Base-by-base conservation (phyloP, 176 grass and related monocot species). In the Eragrostis nindensis region DNA sequence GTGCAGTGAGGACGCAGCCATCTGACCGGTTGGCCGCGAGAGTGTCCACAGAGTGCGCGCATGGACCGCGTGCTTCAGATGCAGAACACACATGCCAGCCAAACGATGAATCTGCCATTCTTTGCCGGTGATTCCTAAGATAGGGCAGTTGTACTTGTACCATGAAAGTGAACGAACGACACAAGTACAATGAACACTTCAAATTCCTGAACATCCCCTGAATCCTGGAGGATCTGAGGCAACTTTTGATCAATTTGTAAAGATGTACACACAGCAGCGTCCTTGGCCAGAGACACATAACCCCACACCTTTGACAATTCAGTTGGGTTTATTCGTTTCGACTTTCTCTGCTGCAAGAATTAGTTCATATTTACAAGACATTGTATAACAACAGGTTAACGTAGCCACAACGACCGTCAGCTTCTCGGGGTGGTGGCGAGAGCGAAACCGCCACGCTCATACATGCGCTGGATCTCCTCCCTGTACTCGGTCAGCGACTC, bases 391-490 rank as follows among this genome's bases (percentile, higher is more conserved):
- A 14, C 62, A 71, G 24, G 83, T 82, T 56, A 60, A 89, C 78
- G 36, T 43, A 36, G 75, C 5, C 13, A 42, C 7, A 42, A 47
- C 0, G 26, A 3, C 40, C 40, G 74, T 83, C 81, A 92, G 59
- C 80, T 88, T 80, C 69, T 77, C 10, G 25, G 85, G 68, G 89
- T 79, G 16, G 97, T 78, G 8, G 93, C 82, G 15, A 88, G 75
- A n/a, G 89, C 79, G 7, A 90, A 87, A 18, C 82, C 91, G 0
- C 87, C 91, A 41, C 74, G 64, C 67, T 99, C 89, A 12, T 99
- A 99, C 93, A 99, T 99, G n/a, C 97, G 92, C 82, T 99, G 93
- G 70, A 99, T 93, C 79, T 99, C 90, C 66, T 96, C 93, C 64
- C 97, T 82, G 57, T 90, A 99, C 79, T 88, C 89, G 0, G 79